Evolutionary conservation across 139 green algal genomes (phyloP), one percentile per base, ranked within the genome.

Genomic region (Chlamydomonas eustigma): DNA sequence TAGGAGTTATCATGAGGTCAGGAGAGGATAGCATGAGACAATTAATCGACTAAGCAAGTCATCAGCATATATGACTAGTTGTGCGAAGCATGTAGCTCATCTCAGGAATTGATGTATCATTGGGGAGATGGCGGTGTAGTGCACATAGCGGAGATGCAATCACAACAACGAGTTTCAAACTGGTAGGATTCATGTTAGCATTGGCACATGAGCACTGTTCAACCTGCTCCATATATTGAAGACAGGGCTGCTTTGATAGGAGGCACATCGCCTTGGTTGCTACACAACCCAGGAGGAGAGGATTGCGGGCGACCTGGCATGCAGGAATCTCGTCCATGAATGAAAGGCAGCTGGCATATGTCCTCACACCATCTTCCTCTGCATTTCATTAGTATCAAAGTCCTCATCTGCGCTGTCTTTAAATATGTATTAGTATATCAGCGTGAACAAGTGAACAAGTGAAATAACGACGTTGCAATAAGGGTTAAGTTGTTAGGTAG

Each of bases 331-430:
- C 63, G 5, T 89, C 84, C 31, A 74, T 67, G 64, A 80, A 89
- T 4, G 64, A 34, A 2, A 89, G 73, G 64, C 78, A 85, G 28
- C 69, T 68, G 1, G 70, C 84, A 71, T 85, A 86, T 8, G 86
- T 28, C 37, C 78, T 58, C 18, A 50, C 76, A 64, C 84, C 80
- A 38, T 81, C 65, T 39, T 82, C 84, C 31, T 85, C 84, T 89
- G 74, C 44, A 58, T 12, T 58, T 12, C 44, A 58, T 12, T 28
- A 58, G 12, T 18, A 58, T 12, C 44, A 12, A 18, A 58, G 44
- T 18, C 44, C 44, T 28, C 44, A 58, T 58, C 44, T 58, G 44
- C 44, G 44, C 44, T 58, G 44, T 58, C 44, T 58, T 18, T 18
- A 58, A 58, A 58, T 58, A 58, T 58, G 44, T 18, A 18, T 58